phyloP scores from a whole-genome alignment of 1,139 yeast species.

The Casaregolazyma lundiana region DNA sequence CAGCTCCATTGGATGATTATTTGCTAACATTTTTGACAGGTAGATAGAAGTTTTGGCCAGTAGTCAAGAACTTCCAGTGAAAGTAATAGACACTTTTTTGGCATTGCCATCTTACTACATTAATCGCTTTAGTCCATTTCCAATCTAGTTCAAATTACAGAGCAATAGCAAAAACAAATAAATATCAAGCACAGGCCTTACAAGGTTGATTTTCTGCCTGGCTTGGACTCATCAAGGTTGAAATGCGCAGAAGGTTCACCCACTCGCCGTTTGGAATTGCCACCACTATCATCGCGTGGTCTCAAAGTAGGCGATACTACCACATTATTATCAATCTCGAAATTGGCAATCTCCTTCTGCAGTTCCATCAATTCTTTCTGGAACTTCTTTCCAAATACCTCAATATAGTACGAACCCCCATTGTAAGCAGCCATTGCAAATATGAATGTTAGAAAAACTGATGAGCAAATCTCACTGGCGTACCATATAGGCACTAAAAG shows the following conservation, averaged over 20 bases:
- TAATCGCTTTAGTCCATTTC: too few relatives aligned
- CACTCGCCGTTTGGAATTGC: neutral
- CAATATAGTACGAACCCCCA: conserved; percentile 93
- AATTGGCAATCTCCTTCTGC: conserved; percentile 55
- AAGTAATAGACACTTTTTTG: neutral
- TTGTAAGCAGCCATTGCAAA: conserved; percentile 79
- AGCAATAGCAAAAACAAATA: neutral
- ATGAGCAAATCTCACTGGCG: conserved; percentile 60
- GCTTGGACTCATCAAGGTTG: neutral
- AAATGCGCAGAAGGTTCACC: neutral
- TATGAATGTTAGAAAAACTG: conserved; percentile 62
- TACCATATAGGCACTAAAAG: conserved; percentile 84
- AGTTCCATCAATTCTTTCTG: conserved; percentile 75
- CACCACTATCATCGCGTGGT: conserved; percentile 2
- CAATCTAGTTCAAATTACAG: neutral
- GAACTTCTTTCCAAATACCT: conserved; percentile 75
- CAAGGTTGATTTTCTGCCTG: neutral
- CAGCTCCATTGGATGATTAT: neutral
- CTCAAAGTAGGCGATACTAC: conserved; percentile 7
- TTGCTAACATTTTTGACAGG: neutral
- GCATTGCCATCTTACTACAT: neutral
- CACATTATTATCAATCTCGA: conserved; percentile 18
- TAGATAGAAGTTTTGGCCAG: too few relatives aligned
- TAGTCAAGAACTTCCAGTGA: neutral
- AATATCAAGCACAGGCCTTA: neutral